Base-by-base conservation (phyloP, 2,329 filamentous ascomycete genomes). In the Chrysoporthe austroafricana region DNA sequence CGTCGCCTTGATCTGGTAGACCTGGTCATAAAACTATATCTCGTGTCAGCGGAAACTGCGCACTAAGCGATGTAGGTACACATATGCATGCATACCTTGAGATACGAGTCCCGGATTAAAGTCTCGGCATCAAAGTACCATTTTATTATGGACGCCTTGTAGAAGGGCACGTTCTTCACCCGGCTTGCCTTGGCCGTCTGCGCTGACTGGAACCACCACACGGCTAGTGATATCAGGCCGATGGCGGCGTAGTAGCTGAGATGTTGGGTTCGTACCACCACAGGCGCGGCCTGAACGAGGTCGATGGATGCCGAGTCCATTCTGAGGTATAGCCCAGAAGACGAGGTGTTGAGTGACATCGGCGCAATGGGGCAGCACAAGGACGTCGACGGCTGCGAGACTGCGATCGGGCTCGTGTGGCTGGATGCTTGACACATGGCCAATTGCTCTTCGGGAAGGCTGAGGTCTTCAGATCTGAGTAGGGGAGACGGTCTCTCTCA, bases 91-190 rank as follows among this genome's bases (percentile, higher is more conserved):
- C 8, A n/a, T 63, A 84, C 82, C 78, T 84, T 83, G 70, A 73
- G 74, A 68, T 85, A 85, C 72, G 83, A 85, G 57, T 85, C 81
- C 63, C 78, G 79, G 18, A 85, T 78, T 44, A 84, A 73, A 1
- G 73, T 75, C 72, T 85, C 83, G 36, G 83, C 83, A 67, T 79
- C 79, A 63, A 85, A 84, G 71, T 85, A 82, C 83, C 83, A 85
- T 73, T 81, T 84, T 62, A 78, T 76, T 71, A 81, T 82, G 7
- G 81, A 77, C 0, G 83, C 83, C 70, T 82, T 81, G 73, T 83
- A 85, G 61, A 82, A 81, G 0, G 83, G 83, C 4, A 79, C 76
- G 42, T 61, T 61, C 13, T 79, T 75, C 4, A 83, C 76, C 39
- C 72, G 70, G 46, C 72, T 72, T 50, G 73, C 73, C 63, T 78